Conservation (phyloP, 2,329 filamentous ascomycete species). For the Cercospora berteroae region DNA sequence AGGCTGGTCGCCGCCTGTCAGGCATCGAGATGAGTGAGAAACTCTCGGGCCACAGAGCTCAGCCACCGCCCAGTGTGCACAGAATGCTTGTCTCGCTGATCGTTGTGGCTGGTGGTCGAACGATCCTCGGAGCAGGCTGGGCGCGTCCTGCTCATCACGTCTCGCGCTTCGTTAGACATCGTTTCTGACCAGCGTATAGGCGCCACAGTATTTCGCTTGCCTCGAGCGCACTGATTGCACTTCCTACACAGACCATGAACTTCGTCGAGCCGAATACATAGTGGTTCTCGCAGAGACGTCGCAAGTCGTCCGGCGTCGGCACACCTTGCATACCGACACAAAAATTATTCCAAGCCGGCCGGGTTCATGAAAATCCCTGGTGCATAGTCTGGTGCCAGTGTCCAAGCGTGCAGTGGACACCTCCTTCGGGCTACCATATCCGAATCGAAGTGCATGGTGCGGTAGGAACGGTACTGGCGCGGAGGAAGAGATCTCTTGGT, state of each 20-base stretch:
- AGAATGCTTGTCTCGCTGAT: neutral
- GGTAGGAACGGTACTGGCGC: neutral
- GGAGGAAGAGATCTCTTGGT: neutral
- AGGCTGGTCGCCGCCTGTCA: neutral
- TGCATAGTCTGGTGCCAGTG: neutral
- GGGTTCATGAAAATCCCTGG: neutral
- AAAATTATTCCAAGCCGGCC: neutral
- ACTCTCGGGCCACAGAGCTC: neutral
- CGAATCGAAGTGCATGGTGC: neutral
- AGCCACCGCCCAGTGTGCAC: neutral
- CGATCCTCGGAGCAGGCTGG: conserved; percentile 1
- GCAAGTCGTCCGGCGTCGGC: neutral
- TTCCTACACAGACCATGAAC: neutral
- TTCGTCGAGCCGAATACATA: neutral
- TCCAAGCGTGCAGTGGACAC: neutral
- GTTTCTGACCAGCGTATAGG: neutral
- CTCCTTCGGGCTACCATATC: neutral
- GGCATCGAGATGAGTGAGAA: neutral
- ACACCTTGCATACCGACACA: neutral
- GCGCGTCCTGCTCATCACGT: neutral
- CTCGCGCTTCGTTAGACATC: neutral
- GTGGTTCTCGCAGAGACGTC: neutral
- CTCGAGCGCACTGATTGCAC: neutral
- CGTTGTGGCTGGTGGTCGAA: neutral
- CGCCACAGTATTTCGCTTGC: neutral